These are phyloP conservation scores for Ilex paraguariensis DNA, from an alignment of 305 asterid species.

Conservation along the genomic window DNA sequence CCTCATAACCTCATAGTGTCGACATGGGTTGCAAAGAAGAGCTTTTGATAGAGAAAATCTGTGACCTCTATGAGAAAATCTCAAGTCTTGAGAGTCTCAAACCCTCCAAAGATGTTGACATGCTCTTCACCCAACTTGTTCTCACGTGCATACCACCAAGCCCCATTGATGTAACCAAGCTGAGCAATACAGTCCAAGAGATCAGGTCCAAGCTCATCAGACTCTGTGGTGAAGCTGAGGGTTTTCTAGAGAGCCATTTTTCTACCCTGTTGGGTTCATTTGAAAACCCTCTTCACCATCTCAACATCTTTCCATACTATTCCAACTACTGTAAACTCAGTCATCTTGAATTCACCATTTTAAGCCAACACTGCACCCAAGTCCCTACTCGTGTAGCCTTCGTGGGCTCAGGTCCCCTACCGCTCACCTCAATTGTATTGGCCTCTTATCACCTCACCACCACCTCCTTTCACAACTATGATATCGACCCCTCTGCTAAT, in stretches of 20 bases:
- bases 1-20: slow-evolving; percentile 24
- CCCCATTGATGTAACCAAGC: slow-evolving; percentile 65
- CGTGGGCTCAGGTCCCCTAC: slow-evolving; percentile 86
- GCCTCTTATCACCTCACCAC: slow-evolving; percentile 50
- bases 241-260: slow-evolving; percentile 58
- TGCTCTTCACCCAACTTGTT: slow-evolving; percentile 62
- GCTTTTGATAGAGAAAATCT: slow-evolving; percentile 50
- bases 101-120: slow-evolving; percentile 69
- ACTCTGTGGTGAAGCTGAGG: slow-evolving; percentile 72
- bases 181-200: slow-evolving; percentile 43
- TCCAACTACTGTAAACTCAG: slow-evolving; percentile 67
- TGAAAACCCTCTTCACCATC: slow-evolving; percentile 51
- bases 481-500: slow-evolving; percentile 58
- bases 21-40: slow-evolving; percentile 71
- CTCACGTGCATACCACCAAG: slow-evolving; percentile 70
- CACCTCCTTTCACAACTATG: slow-evolving; percentile 66
- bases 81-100: slow-evolving; percentile 50
- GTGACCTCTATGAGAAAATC: slow-evolving; percentile 48
- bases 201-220: slow-evolving; percentile 51
- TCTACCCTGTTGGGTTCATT: slow-evolving; percentile 41
- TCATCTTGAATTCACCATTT: slow-evolving; percentile 55
- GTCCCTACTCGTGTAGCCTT: slow-evolving; percentile 50
- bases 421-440: slow-evolving; percentile 70
- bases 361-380: slow-evolving; percentile 26
- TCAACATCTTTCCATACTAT: slow-evolving; percentile 60